phyloP scores from a whole-genome alignment of 148 eudicot species.

The Arctostaphylos glauca region DNA sequence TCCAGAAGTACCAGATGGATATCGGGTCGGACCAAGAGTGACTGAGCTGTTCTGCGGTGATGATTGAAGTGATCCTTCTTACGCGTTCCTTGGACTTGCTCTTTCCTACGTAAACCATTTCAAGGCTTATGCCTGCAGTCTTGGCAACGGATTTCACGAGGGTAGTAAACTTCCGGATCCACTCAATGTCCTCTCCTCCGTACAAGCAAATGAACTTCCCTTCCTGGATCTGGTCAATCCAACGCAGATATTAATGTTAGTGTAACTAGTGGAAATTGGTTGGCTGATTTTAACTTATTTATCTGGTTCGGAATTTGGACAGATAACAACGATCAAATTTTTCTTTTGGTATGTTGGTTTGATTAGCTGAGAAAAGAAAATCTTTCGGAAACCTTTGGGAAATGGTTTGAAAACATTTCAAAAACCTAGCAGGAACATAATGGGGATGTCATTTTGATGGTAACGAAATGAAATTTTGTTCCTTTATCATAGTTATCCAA shows the following conservation, averaged over 20 bases:
- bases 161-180: conserved; percentile 55
- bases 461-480: neutral
- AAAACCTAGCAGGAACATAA: neutral
- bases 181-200: conserved; percentile 79
- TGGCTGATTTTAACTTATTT: neutral
- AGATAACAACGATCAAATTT: neutral
- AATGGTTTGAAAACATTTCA: neutral
- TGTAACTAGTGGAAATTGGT: neutral
- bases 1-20: conserved; percentile 80
- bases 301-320: neutral
- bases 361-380: neutral
- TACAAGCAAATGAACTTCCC: conserved; percentile 63
- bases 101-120: conserved; percentile 80
- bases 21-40: conserved; percentile 44
- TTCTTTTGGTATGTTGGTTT: neutral
- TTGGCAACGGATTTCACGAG: conserved; percentile 38
- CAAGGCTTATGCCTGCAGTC: conserved; percentile 37
- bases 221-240: conserved; percentile 36
- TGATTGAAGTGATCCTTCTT: conserved; percentile 24
- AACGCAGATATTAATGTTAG: neutral
- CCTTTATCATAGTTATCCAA: neutral
- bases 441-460: neutral
- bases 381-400: neutral
- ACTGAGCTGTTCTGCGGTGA: conserved; percentile 38
- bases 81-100: conserved; percentile 57